These are phyloP conservation scores for Clarireedia paspali DNA, from an alignment of 2,329 filamentous ascomycete species.

Conservation along the genomic window DNA sequence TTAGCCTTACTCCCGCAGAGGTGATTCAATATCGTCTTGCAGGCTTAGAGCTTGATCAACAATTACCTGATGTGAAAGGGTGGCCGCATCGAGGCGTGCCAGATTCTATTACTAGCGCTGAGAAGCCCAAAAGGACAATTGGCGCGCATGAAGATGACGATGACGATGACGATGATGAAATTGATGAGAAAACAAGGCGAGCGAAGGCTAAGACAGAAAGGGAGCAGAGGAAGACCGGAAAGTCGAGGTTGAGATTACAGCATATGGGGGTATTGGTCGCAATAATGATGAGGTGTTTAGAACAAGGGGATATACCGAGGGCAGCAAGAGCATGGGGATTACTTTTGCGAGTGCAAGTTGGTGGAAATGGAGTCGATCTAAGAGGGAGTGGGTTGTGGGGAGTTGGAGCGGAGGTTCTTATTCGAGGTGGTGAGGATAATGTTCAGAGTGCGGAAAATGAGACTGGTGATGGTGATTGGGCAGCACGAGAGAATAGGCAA, in stretches of 20 bases:
- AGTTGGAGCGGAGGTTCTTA: slow-evolving; percentile 75
- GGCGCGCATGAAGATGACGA: background rate
- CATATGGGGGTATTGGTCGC: slow-evolving; percentile 62
- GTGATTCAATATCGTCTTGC: slow-evolving; percentile 47
- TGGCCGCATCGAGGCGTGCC: slow-evolving; percentile 46
- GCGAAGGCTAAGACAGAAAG: slow-evolving; percentile 2
- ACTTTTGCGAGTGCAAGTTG: slow-evolving; percentile 54
- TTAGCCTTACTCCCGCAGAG: slow-evolving; percentile 44
- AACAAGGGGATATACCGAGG: slow-evolving; percentile 60
- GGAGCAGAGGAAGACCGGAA: slow-evolving; percentile 8
- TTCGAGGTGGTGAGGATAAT: slow-evolving; percentile 39
- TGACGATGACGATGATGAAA: slow-evolving; percentile 12
- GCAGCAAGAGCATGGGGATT: slow-evolving; percentile 71
- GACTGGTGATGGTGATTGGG: background rate
- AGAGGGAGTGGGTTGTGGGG: slow-evolving; percentile 68
- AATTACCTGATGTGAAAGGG: slow-evolving; percentile 31
- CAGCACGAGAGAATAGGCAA: background rate
- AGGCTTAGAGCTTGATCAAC: slow-evolving; percentile 42
- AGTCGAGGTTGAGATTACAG: slow-evolving; percentile 34
- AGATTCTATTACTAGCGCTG: background rate
- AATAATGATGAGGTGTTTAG: slow-evolving; percentile 65
- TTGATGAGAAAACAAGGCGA: slow-evolving; percentile 9
- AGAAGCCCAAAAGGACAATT: background rate
- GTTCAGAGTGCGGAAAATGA: background rate
- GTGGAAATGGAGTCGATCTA: slow-evolving; percentile 55